Evolutionary conservation across 768 basidiomycete genomes (phyloP), one percentile per base, ranked within the genome.

Genomic region (Naematelia encephala): DNA sequence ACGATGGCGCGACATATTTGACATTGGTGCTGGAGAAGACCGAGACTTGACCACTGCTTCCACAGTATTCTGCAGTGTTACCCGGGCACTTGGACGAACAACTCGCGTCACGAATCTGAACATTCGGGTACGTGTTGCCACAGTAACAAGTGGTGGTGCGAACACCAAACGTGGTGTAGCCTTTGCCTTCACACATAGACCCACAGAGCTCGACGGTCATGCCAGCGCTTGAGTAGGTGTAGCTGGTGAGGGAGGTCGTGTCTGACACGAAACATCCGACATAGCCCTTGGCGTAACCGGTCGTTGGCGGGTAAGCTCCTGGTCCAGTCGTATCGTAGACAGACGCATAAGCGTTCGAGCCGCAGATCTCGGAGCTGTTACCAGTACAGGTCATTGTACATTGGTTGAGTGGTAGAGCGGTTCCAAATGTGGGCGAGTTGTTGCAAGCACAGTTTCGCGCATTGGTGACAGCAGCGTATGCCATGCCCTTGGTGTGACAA

Each of bases 361-460:
- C 44, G 14, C 44, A 46, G 19, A 44, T 44, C 39, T 46, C 19
- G 19, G 39, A 44, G 12, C 19, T 22, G 44, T 55, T 55, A 3
- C 39, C 54, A 14, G 25, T 42, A 44, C 54, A 55, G 26, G 54
- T 23, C 59, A 62, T 66, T 51, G 27, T 60, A 46, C 71, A 73
- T 2, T 14, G 13, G 44, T 5, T 2, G 51, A 23, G 10, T 29
- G n/a, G n/a, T 34, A n/a, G 25, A 5, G 58, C 27, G 2, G 43
- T 50, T 5, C 63, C 63, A 21, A 54, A 65, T 3, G 25, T 50
- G 25, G 50, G 28, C 23, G 46, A 63, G 57, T 60, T 61, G 22
- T 63, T 67, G 60, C 75, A 76, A 4, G 47, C 44, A 57, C 75
- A 76, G 3, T 46, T 53, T 54, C 68, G 71, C 11, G 67, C 72